Base-by-base conservation (phyloP, 306 rosid genomes). In the Inga leiocalycina region DNA sequence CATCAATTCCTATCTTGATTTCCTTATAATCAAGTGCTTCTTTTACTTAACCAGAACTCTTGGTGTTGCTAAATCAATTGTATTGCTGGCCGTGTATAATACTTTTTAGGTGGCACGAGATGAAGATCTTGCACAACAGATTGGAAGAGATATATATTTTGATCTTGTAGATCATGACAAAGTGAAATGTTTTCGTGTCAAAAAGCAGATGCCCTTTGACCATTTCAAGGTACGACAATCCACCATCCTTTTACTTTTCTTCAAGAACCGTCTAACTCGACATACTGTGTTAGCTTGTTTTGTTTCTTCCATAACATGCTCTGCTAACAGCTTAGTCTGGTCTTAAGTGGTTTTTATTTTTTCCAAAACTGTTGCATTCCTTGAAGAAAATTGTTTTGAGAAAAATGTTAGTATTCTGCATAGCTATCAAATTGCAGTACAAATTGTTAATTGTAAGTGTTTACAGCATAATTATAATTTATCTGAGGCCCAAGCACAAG, bases 11-110 rank as follows among this genome's bases (percentile, higher is more conserved):
- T 51, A 46, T 17, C 24, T 10, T 76, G 73, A 30, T 17, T 87
- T 56, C 37, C 71, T 74, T 73, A 19, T 65, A 75, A 74, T 71
- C 49, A 68, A 24, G 24, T 71, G 10, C 30, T 52, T 72, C 70
- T 69, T 64, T 44, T 64, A 45, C 45, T 24, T 62, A 61, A 32
- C 30, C 39, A 61, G 16, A 70, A 68, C 73, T 80, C 17, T 10
- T 35, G 78, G 48, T 59, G 80, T 44, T 77, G 67, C 74, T 49
- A 44, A 62, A 35, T 74, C 15, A 73, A 43, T 77, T 37, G 68
- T 79, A 43, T 74, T 17, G 67, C 78, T 79, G 65, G 57, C 70
- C 46, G 64, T 74, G 73, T 81, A 17, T 35, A 70, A 76, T 52
- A 30, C 61, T 80, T 80, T 35, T 59, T 73, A 59, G 66, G 66